A percentile compares a stretch with the other conserved stretches of the same genome.
These are phyloP conservation scores for Cubamyces lactineus DNA, from an alignment of 768 basidiomycete species.

Conservation along the genomic window DNA sequence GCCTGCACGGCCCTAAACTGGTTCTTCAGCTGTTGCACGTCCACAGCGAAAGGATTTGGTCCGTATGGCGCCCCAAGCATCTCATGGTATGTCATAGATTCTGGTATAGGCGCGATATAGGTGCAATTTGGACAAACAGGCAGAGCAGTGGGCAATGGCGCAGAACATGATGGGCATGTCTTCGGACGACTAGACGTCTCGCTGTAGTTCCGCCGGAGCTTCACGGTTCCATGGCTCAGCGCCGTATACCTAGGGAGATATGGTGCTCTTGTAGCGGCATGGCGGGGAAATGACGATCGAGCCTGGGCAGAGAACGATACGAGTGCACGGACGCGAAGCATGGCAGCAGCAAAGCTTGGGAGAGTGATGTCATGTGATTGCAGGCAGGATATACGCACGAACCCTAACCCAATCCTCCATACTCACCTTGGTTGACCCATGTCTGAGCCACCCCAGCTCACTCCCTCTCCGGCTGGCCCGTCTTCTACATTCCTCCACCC, in stretches of 20 bases:
- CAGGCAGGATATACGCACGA: background rate
- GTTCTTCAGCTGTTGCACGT: conserved; percentile 58
- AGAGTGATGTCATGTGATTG: conserved; percentile 31
- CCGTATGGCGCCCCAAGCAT: conserved; percentile 64
- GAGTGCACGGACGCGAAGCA: conserved; percentile 28
- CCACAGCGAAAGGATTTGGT: conserved; percentile 73
- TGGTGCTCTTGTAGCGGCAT: background rate
- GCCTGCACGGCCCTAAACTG: conserved; percentile 75
- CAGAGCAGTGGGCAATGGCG: conserved; percentile 59
- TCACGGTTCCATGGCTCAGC: background rate
- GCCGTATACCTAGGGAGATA: background rate
- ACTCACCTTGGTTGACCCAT: conserved; percentile 21
- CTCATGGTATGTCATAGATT: conserved; percentile 62
- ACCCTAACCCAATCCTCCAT: conserved; percentile 19
- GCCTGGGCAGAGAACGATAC: conserved; percentile 1
- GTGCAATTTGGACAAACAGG: conserved; percentile 80
- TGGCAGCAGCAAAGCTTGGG: conserved; percentile 21
- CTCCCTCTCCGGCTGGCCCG: conserved; percentile 23
- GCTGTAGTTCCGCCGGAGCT: background rate
- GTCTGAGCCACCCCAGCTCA: conserved; percentile 18
- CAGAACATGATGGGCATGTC: conserved; percentile 65
- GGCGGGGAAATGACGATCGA: background rate
- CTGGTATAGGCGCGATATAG: conserved; percentile 61
- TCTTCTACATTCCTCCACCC: conserved; percentile 8
- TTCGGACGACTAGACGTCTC: background rate